Percentiles rank a stretch among this genome's conserved stretches.
Evolutionary conservation across 192 early-diverging fungal genomes (phyloP).

Genomic region (Backusella liffmaniae): DNA sequence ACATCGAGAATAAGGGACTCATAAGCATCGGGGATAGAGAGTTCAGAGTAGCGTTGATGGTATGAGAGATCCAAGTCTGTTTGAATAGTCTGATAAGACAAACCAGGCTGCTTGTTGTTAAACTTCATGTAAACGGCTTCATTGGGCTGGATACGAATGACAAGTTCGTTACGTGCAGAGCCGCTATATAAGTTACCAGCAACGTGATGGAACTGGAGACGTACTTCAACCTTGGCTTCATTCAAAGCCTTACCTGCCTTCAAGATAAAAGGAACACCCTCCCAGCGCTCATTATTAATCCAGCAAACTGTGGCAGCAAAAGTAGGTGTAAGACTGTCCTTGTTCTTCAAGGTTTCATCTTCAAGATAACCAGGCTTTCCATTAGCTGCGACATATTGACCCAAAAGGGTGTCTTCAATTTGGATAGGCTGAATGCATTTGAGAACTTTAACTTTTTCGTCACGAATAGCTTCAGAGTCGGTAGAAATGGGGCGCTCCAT

Average conservation of each 20-base stretch:
- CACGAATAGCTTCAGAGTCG: slow-evolving; percentile 89
- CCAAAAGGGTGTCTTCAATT: slow-evolving; percentile 83
- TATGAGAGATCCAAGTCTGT: slow-evolving; percentile 95
- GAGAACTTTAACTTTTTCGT: slow-evolving; percentile 90
- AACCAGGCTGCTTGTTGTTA: slow-evolving; percentile 92
- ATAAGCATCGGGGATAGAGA: slow-evolving; percentile 97
- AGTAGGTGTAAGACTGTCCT: slow-evolving; percentile 80
- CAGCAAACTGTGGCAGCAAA: slow-evolving; percentile 86
- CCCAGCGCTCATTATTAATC: slow-evolving; percentile 96
- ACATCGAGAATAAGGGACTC: slow-evolving; percentile 94
- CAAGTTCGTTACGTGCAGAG: slow-evolving; percentile 90
- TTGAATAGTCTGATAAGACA: slow-evolving; percentile 79
- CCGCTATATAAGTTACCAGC: slow-evolving; percentile 76
- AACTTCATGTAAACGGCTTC: slow-evolving; percentile 98
- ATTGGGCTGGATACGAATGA: slow-evolving; percentile 90
- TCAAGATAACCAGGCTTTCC: slow-evolving; percentile 93
- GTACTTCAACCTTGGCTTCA: slow-evolving; percentile 91
- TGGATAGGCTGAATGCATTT: slow-evolving; percentile 70
- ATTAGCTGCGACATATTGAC: slow-evolving; percentile 86
- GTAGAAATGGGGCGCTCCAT: slow-evolving; percentile 92
- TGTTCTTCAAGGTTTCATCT: slow-evolving; percentile 79
- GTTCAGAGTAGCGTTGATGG: slow-evolving; percentile 80
- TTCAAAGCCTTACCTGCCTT: slow-evolving; percentile 90
- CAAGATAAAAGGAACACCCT: slow-evolving; percentile 86
- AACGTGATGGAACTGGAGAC: slow-evolving; percentile 96